Evolutionary conservation across 495 filamentous ascomycete species (phyloP).

Genomic region (Penicillium crystallinum): DNA sequence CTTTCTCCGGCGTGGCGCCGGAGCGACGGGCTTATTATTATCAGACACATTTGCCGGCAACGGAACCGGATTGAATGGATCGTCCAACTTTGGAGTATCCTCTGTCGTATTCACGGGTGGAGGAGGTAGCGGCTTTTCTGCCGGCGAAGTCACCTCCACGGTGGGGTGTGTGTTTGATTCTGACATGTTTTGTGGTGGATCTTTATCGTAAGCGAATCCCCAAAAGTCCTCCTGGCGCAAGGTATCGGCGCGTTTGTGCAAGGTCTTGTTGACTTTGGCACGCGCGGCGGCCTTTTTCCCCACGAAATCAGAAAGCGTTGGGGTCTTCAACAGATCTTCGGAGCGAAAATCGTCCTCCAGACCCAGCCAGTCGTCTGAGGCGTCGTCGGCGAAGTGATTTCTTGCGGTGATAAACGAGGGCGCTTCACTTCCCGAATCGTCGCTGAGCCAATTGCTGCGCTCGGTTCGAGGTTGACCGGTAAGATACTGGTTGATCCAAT

Average conservation of each 20-base stretch:
- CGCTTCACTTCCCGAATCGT: slow-evolving; percentile 58
- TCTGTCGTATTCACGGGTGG: slow-evolving; percentile 32
- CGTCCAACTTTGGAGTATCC: slow-evolving; percentile 2
- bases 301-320: slow-evolving; percentile 40
- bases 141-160: slow-evolving; percentile 20
- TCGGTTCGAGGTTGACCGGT: slow-evolving; percentile 56
- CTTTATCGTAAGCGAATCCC: slow-evolving; percentile 44
- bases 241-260: slow-evolving; percentile 58
- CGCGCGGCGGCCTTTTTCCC: slow-evolving; percentile 28
- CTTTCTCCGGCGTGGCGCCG: slow-evolving; percentile 33
- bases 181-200: slow-evolving; percentile 34
- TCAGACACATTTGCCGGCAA: slow-evolving; percentile 13
- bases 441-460: slow-evolving; percentile 67
- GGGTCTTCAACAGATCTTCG: slow-evolving; percentile 40
- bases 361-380: slow-evolving; percentile 41
- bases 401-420: slow-evolving; percentile 43
- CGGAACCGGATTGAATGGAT: slow-evolving; percentile 6
- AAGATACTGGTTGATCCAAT: slow-evolving; percentile 74
- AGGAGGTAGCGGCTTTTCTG: slow-evolving; percentile 47
- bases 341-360: slow-evolving; percentile 38
- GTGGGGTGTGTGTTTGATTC: slow-evolving; percentile 25
- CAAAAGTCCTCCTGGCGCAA: slow-evolving; percentile 56
- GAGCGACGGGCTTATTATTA: slow-evolving; percentile 13
- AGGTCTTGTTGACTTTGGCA: slow-evolving; percentile 40
- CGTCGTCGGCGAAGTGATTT: slow-evolving; percentile 41